These are phyloP conservation scores for Alternaria triticimaculans DNA, from an alignment of 2,329 filamentous ascomycete genomes.

Conservation along the genomic window DNA sequence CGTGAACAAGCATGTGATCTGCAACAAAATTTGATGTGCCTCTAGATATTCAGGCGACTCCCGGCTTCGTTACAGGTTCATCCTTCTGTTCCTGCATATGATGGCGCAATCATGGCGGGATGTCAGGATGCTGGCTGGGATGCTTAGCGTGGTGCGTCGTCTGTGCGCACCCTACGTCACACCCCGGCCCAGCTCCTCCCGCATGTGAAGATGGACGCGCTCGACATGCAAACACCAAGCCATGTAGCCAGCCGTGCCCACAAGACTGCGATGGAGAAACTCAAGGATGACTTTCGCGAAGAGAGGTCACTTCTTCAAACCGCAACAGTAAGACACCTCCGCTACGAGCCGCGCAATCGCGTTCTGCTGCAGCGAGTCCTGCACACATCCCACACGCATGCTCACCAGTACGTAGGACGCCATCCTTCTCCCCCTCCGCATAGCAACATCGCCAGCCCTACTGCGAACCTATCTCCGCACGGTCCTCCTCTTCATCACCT, in stretches of 20 bases:
- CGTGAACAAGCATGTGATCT: not conserved
- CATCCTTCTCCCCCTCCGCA: constrained; percentile 60
- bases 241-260: not conserved
- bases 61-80: constrained; percentile 6
- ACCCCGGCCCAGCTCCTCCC: not conserved
- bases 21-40: not conserved
- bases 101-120: not conserved
- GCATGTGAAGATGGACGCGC: constrained; percentile 35
- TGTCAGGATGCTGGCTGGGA: not conserved
- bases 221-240: constrained; percentile 8
- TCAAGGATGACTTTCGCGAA: constrained; percentile 27
- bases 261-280: constrained; percentile 27
- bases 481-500: constrained; percentile 60
- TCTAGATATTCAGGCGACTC: not conserved
- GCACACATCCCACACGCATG: not conserved
- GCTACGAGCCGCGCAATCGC: not conserved
- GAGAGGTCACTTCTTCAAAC: constrained; percentile 19
- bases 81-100: not conserved
- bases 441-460: constrained; percentile 67
- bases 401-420: constrained; percentile 54
- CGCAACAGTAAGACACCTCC: constrained; percentile 26
- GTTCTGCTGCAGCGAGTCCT: not conserved
- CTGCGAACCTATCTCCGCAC: constrained; percentile 69
- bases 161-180: constrained; percentile 41
- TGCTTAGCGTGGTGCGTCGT: constrained; percentile 32